Conservation (phyloP, 352 stramenopile species). For the Pythium coloratum region DNA sequence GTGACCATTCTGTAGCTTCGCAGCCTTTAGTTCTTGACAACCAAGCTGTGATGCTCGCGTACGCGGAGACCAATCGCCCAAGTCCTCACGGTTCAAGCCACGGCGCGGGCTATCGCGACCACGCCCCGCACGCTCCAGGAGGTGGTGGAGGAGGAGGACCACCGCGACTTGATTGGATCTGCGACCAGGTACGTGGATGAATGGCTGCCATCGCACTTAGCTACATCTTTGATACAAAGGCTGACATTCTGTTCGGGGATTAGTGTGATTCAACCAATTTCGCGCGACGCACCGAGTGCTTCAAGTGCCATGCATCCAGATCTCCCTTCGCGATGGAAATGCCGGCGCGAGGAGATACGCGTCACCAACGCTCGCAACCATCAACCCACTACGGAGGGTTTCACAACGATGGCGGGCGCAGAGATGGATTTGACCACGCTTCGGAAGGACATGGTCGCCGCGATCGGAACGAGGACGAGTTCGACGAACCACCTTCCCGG, state of each 20-base stretch:
- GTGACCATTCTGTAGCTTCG: constrained; percentile 30
- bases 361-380: neutral
- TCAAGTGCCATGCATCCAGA: constrained; percentile 59
- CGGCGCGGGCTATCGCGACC: neutral
- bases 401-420: neutral
- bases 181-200: constrained; percentile 41
- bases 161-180: constrained; percentile 68
- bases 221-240: neutral
- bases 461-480: constrained; percentile 15
- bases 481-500: constrained; percentile 37
- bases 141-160: constrained; percentile 7
- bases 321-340: constrained; percentile 29
- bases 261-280: constrained; percentile 83
- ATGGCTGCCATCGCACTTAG: no score
- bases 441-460: neutral
- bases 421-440: neutral
- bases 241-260: neutral
- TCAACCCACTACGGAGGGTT: neutral
- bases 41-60: constrained; percentile 31
- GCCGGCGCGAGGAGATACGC: neutral
- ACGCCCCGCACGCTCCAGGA: constrained; percentile 1
- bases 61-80: constrained; percentile 20
- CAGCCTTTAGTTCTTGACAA: constrained; percentile 56
- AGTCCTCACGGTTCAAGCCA: constrained; percentile 12
- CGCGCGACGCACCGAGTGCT: constrained; percentile 54